A percentile compares a stretch with the other conserved stretches of the same genome.
These are phyloP conservation scores for Arctium minus DNA, from an alignment of 129 eudicot genomes.

Conservation along the genomic window DNA sequence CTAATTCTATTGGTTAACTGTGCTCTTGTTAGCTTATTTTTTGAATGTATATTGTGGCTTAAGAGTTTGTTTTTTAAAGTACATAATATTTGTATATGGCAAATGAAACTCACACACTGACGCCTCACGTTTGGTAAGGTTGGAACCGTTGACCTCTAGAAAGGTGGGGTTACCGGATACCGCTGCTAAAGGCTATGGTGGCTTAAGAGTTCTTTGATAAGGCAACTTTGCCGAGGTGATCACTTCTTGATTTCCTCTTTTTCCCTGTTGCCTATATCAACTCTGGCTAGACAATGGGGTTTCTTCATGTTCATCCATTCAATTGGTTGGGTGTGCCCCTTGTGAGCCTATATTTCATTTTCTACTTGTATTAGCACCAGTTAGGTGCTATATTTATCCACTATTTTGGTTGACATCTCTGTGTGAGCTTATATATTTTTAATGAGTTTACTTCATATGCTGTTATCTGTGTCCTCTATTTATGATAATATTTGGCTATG, in stretches of 20 bases:
- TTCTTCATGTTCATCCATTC: background rate
- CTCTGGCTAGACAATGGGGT: constrained; percentile 20
- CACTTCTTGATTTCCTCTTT: constrained; percentile 51
- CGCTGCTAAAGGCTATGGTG: too few relatives aligned
- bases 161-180: background rate
- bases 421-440: background rate
- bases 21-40: background rate
- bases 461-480: too few relatives aligned
- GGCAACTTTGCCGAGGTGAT: constrained; percentile 93
- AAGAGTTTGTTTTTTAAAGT: too few relatives aligned
- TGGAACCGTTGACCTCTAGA: background rate
- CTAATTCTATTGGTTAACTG: background rate
- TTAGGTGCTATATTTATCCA: background rate
- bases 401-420: background rate
- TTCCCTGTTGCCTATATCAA: constrained; percentile 79
- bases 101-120: background rate
- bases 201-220: background rate
- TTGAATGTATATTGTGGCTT: too few relatives aligned
- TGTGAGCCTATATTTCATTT: constrained; percentile 6
- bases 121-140: background rate
- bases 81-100: background rate
- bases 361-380: background rate
- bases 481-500: too few relatives aligned
- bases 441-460: background rate
- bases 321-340: background rate